These are phyloP conservation scores for Drechslerella dactyloides DNA, from an alignment of 2,329 filamentous ascomycete species.

Conservation along the genomic window DNA sequence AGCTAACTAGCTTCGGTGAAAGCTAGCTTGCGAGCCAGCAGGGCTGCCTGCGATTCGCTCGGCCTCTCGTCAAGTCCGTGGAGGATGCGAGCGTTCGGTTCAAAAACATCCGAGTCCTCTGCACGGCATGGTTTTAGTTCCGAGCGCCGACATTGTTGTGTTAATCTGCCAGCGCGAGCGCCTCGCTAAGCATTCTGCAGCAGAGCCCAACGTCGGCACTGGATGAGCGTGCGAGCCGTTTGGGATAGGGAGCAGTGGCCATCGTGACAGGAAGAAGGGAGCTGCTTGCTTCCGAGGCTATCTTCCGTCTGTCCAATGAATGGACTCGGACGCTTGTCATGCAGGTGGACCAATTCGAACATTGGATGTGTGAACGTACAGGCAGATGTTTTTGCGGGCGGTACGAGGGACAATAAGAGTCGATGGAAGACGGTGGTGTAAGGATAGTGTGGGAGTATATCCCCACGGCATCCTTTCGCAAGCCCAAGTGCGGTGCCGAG, in stretches of 20 bases:
- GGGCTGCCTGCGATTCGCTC: conserved; percentile 19
- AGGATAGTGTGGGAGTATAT: too few species aligned
- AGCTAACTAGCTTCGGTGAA: conserved; percentile 4
- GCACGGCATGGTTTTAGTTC: too few species aligned
- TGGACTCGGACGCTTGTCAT: neutral
- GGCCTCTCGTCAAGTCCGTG: conserved; percentile 34
- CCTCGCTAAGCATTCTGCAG: neutral
- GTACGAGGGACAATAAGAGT: too few species aligned
- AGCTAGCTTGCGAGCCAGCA: neutral
- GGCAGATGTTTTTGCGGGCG: too few species aligned
- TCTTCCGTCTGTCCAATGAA: neutral
- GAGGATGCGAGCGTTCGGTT: conserved; percentile 24
- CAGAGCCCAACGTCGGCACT: neutral
- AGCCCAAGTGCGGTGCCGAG: too few species aligned
- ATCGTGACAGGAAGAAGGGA: neutral
- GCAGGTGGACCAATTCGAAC: neutral
- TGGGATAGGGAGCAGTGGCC: neutral
- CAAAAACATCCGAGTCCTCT: too few species aligned
- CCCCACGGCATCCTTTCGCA: too few species aligned
- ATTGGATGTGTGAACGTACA: too few species aligned
- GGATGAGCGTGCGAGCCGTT: neutral
- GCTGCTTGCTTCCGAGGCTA: neutral
- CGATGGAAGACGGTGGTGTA: too few species aligned
- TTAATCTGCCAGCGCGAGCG: neutral
- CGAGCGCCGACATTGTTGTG: conserved; percentile 39